Percentiles rank a stretch among this genome's conserved stretches.
Evolutionary conservation across 208 protist genomes (phyloP).

Genomic region (Acanthamoeba royreba): DNA sequence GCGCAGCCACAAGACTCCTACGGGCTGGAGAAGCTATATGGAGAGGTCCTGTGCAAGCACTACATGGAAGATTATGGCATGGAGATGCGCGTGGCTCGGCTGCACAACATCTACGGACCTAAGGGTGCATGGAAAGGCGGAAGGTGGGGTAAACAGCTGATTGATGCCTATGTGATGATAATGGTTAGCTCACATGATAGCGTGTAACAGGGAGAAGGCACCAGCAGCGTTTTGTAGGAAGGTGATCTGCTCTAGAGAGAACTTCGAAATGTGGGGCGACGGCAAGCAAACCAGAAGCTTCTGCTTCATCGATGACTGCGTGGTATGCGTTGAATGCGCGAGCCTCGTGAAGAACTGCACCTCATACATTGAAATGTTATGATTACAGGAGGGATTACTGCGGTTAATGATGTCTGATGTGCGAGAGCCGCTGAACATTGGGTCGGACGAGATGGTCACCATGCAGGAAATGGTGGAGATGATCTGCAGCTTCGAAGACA

Average conservation of each 20-base stretch:
- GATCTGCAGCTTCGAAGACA: slow-evolving; percentile 73
- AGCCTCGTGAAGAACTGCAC: background rate
- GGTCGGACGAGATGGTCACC: slow-evolving; percentile 82
- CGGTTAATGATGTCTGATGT: slow-evolving; percentile 77
- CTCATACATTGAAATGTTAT: background rate
- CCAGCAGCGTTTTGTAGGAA: slow-evolving; percentile 87
- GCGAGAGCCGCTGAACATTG: slow-evolving; percentile 82
- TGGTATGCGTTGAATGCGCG: slow-evolving; percentile 41
- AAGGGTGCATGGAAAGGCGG: slow-evolving; percentile 83
- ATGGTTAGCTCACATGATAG: background rate
- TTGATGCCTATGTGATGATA: background rate
- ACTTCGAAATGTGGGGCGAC: slow-evolving; percentile 86
- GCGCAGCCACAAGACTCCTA: slow-evolving; percentile 82
- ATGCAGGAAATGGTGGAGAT: slow-evolving; percentile 84
- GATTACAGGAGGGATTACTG: slow-evolving; percentile 65
- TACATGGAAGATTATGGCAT: slow-evolving; percentile 77
- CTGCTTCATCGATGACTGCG: slow-evolving; percentile 83
- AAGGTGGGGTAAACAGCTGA: background rate
- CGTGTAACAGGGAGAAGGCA: slow-evolving; percentile 81
- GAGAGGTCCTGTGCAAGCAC: slow-evolving; percentile 81
- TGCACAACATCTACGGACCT: slow-evolving; percentile 89
- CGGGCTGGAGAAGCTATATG: slow-evolving; percentile 82
- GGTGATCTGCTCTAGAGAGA: slow-evolving; percentile 57
- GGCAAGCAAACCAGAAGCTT: slow-evolving; percentile 85
- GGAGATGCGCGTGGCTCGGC: slow-evolving; percentile 79